Evolutionary conservation across 2,329 filamentous ascomycete genomes (phyloP).

Genomic region (Rutstroemia sp.): DNA sequence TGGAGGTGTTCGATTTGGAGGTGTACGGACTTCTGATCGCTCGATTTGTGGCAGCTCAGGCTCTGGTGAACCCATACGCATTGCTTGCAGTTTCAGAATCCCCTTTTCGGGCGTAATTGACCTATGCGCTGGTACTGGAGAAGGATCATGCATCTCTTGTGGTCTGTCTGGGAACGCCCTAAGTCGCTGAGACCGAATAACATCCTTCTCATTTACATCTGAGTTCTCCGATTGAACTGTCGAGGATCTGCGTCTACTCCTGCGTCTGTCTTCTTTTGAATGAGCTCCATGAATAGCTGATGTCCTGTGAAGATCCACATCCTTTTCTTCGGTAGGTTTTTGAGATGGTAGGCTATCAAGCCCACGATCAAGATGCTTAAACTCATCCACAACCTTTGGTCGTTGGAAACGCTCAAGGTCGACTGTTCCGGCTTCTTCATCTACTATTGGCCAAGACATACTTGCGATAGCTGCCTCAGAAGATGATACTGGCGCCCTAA

Average conservation of each 20-base stretch:
- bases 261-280: conserved; percentile 6
- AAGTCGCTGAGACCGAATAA: conserved; percentile 15
- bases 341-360: conserved; percentile 14
- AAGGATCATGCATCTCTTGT: conserved; percentile 16
- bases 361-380: conserved; percentile 11
- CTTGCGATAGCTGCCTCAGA: conserved; percentile 31
- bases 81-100: conserved; percentile 20
- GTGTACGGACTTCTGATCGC: not conserved
- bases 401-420: conserved; percentile 32
- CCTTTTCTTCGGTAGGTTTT: conserved; percentile 12
- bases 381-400: conserved; percentile 12
- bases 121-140: conserved; percentile 17
- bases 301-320: conserved; percentile 18
- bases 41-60: conserved; percentile 9
- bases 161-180: conserved; percentile 9
- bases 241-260: conserved; percentile 12
- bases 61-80: conserved; percentile 21
- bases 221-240: conserved; percentile 7
- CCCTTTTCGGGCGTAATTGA: conserved; percentile 8
- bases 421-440: conserved; percentile 39
- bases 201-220: conserved; percentile 8
- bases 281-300: conserved; percentile 14
- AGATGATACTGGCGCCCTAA: conserved; percentile 23
- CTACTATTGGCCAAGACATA: conserved; percentile 33
- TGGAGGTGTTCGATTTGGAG: not conserved